Evolutionary conservation across 352 stramenopile species (phyloP).

Genomic region (Phytophthora aleatoria): DNA sequence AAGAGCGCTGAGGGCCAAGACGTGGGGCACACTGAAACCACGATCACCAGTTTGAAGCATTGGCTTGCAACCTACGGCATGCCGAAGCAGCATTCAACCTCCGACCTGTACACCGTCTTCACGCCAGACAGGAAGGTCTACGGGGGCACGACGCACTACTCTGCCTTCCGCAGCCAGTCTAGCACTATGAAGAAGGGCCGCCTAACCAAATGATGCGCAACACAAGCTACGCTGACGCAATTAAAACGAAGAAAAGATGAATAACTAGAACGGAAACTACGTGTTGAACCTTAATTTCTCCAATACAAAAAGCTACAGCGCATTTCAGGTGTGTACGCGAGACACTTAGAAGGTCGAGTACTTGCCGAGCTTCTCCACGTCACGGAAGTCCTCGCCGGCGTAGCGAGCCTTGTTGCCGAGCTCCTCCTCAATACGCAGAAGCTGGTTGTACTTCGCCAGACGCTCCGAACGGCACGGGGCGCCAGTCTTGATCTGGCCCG

Average conservation of each 20-base stretch:
- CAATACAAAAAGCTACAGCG: conserved; percentile 11
- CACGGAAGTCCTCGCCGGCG: conserved; percentile 81
- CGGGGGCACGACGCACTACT: conserved; percentile 78
- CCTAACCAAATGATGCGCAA: conserved; percentile 53
- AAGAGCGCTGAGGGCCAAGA: conserved; percentile 16
- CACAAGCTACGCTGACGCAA: not conserved
- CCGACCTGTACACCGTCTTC: conserved; percentile 68
- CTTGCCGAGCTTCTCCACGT: conserved; percentile 89
- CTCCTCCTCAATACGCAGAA: conserved; percentile 99
- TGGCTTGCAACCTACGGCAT: conserved; percentile 74
- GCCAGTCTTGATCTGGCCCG: conserved; percentile 99
- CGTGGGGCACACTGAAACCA: conserved; percentile 8
- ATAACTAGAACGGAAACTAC: conserved; percentile 29
- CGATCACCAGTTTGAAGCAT: conserved; percentile 70
- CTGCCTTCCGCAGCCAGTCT: conserved; percentile 61
- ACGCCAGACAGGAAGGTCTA: conserved; percentile 74
- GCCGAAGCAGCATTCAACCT: conserved; percentile 57
- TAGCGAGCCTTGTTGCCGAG: conserved; percentile 88
- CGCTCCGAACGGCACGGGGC: conserved; percentile 97
- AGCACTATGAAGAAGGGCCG: conserved; percentile 81
- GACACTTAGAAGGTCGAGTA: conserved; percentile 50
- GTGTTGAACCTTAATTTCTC: conserved; percentile 27
- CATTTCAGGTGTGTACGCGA: conserved; percentile 1
- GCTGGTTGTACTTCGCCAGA: conserved; percentile 99
- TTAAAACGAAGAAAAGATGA: not conserved